A percentile compares a stretch with the other conserved stretches of the same genome.
Evolutionary conservation across 2,329 filamentous ascomycete species (phyloP).

Genomic region (Phialocephala sp.): DNA sequence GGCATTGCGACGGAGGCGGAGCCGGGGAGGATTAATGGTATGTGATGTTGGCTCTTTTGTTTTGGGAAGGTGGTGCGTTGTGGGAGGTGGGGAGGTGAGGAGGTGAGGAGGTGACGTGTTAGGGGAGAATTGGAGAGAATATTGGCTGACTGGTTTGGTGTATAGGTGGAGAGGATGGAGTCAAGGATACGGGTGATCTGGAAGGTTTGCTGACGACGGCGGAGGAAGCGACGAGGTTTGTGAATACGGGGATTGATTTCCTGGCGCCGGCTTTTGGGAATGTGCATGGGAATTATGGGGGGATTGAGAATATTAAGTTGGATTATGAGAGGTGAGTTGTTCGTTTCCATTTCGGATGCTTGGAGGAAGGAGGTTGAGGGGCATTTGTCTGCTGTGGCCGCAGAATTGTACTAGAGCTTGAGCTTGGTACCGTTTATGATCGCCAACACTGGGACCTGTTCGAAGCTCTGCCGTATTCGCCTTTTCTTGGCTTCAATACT

Average conservation of each 20-base stretch:
- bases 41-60: background rate
- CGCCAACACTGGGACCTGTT: background rate
- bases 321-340: slow-evolving; percentile 51
- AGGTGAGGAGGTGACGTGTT: no score
- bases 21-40: slow-evolving; percentile 71
- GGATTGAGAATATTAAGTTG: slow-evolving; percentile 48
- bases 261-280: slow-evolving; percentile 72
- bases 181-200: slow-evolving; percentile 68
- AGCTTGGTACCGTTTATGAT: no score
- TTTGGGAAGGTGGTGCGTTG: no score
- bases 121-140: background rate
- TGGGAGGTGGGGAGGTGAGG: background rate
- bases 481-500: background rate
- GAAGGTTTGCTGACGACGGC: slow-evolving; percentile 66
- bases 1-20: slow-evolving; percentile 75
- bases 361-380: background rate
- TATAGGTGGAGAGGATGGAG: slow-evolving; percentile 68
- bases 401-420: background rate
- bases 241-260: slow-evolving; percentile 70
- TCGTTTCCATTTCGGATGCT: background rate
- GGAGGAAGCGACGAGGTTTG: slow-evolving; percentile 66
- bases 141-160: background rate
- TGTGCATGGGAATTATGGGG: slow-evolving; percentile 66
- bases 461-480: background rate
- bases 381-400: background rate